Evolutionary conservation across 148 eudicot genomes (phyloP).

Genomic region (Beta vulgaris): DNA sequence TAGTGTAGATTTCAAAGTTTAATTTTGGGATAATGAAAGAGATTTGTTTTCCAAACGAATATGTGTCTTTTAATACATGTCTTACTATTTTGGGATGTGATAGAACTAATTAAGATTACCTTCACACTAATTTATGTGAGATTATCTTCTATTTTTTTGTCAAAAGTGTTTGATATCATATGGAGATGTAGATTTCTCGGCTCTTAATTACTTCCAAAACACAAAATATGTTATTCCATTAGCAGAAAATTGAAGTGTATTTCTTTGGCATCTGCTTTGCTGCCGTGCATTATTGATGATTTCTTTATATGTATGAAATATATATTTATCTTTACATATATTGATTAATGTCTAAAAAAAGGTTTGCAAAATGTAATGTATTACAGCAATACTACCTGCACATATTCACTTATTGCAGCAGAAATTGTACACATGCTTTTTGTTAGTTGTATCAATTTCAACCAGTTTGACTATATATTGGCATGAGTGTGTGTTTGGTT

Average conservation of each 20-base stretch:
- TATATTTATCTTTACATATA: no score
- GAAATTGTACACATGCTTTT: no score
- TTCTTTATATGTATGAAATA: no score
- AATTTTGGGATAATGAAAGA: background rate
- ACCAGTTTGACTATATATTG: no score
- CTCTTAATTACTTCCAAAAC: background rate
- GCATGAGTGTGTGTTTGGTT: no score
- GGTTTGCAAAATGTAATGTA: no score
- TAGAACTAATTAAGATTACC: background rate
- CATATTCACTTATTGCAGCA: no score
- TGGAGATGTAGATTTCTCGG: background rate
- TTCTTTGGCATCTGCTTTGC: background rate
- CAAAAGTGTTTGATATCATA: background rate
- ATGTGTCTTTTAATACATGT: background rate
- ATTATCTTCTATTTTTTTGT: background rate
- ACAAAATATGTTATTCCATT: background rate
- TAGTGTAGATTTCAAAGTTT: background rate
- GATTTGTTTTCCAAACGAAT: background rate
- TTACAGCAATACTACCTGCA: no score
- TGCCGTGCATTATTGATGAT: no score
- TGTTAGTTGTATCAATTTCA: no score
- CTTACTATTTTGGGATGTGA: conserved; percentile 2
- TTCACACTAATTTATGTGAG: background rate
- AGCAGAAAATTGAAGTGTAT: background rate
- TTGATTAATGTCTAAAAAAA: no score